Conservation (phyloP, 2,329 filamentous ascomycete species). For the Aspergillus vadensis region DNA sequence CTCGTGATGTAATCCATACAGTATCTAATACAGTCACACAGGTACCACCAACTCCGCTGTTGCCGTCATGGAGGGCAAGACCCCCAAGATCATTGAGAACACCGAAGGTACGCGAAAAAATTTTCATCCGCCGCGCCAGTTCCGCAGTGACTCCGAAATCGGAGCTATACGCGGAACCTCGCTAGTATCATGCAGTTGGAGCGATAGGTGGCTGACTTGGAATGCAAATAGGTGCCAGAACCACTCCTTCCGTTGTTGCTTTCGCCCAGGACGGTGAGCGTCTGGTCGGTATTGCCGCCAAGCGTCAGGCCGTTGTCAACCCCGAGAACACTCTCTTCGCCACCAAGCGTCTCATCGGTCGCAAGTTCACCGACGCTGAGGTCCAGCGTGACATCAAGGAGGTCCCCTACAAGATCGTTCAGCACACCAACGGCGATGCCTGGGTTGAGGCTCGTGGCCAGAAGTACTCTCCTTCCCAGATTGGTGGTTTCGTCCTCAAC, state of each 20-base stretch:
- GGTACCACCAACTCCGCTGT: conserved; percentile 97
- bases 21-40: conserved; percentile 35
- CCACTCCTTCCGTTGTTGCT: conserved; percentile 91
- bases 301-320: conserved; percentile 98
- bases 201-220: conserved; percentile 19
- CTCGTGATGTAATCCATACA: background rate
- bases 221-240: conserved; percentile 68
- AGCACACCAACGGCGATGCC: conserved; percentile 94
- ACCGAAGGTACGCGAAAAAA: conserved; percentile 69
- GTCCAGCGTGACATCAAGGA: conserved; percentile 97
- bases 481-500: conserved; percentile 92
- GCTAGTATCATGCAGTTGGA: background rate
- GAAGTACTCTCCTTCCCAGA: conserved; percentile 97
- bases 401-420: conserved; percentile 97
- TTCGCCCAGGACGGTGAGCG: conserved; percentile 96
- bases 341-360: conserved; percentile 97
- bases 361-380: conserved; percentile 92
- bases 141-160: conserved; percentile 6
- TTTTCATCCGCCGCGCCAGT: conserved; percentile 9
- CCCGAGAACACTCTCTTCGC: conserved; percentile 98
- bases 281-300: conserved; percentile 93
- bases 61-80: conserved; percentile 95
- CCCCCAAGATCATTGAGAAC: conserved; percentile 96
- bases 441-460: conserved; percentile 92
- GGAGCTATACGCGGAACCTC: background rate